Base-by-base conservation (phyloP, 2,329 filamentous ascomycete genomes). In the Thermoascus crustaceus region DNA sequence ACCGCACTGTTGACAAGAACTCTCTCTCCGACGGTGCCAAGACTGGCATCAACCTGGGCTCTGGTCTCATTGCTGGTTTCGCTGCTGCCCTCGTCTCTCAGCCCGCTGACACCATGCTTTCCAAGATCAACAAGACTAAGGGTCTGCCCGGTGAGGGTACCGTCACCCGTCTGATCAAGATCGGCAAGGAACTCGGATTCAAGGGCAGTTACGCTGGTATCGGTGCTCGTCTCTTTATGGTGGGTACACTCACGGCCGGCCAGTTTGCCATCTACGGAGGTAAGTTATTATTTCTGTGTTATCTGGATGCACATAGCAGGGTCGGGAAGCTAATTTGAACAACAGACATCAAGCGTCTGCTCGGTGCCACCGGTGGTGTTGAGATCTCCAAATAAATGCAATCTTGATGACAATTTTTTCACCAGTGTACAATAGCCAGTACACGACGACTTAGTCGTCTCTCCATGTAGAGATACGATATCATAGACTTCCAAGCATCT, bases 71-170 rank as follows among this genome's bases (percentile, higher is more conserved):
- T 39, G 87, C 87, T 37, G 76, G 87, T 74, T 86, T 93, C 70
- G 85, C 85, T 55, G 85, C 85, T 54, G 85, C 85, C 60, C 63
- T 89, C 54, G 76, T 93, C 61, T 93, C 85, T 45, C 85, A 93
- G 72, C 85, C 85, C 53, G 85, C 85, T 63, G 85, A 93, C 66
- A 93, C 85, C 60, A 93, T 93, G 85, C 80, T 93, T 47, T 83
- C 77, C 70, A 91, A 89, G 78, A 91, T 93, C 75, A 93, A 93
- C 82, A 91, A 91, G 82, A 85, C 82, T 69, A 80, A 85, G 73
- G 85, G 84, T 68, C 72, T 78, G 42, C 85, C 85, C 49, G 85
- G 85, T 73, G 84, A 93, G 73, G 78, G 85, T 57, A 91, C 83
- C 55, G 76, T 76, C 60, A 75, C 71, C 64, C 81, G 85, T 66